Conservation (phyloP, 148 eudicot species). For the Salicornia ramosissima region DNA sequence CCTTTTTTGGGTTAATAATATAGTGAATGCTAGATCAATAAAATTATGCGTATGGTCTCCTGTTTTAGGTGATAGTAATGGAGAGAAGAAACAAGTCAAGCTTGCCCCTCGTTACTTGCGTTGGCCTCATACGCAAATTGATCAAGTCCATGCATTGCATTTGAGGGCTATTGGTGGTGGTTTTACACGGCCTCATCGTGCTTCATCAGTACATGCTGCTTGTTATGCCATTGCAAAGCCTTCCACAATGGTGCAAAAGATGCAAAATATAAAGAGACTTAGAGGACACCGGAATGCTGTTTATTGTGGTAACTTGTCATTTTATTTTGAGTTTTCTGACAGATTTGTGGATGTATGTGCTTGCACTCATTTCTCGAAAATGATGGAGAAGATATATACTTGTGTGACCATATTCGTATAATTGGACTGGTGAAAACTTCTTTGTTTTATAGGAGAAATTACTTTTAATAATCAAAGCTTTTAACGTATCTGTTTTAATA, state of each 20-base stretch:
- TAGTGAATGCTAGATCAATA: conserved; percentile 1
- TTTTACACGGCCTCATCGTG: conserved; percentile 84
- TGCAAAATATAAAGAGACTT: conserved; percentile 85
- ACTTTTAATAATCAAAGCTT: too few relatives aligned
- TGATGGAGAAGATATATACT: background rate
- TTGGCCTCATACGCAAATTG: conserved; percentile 95
- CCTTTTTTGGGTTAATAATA: background rate
- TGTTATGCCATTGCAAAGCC: conserved; percentile 93
- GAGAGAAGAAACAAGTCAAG: conserved; percentile 47
- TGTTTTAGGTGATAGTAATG: conserved; percentile 48
- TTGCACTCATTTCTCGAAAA: background rate
- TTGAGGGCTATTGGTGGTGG: conserved; percentile 97
- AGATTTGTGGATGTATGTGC: background rate
- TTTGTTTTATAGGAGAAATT: too few relatives aligned
- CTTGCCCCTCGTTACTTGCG: conserved; percentile 62
- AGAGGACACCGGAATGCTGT: conserved; percentile 95
- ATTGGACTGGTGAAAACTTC: conserved; percentile 6
- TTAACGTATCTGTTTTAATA: too few relatives aligned
- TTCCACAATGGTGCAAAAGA: conserved; percentile 85
- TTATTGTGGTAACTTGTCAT: conserved; percentile 65
- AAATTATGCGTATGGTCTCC: conserved; percentile 15
- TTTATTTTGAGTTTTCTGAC: conserved; percentile 6
- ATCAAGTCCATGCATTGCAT: conserved; percentile 85
- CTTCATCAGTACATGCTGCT: conserved; percentile 80
- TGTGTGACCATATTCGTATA: background rate